Conservation (phyloP, 257 asterid species). For the Lantana camara region DNA sequence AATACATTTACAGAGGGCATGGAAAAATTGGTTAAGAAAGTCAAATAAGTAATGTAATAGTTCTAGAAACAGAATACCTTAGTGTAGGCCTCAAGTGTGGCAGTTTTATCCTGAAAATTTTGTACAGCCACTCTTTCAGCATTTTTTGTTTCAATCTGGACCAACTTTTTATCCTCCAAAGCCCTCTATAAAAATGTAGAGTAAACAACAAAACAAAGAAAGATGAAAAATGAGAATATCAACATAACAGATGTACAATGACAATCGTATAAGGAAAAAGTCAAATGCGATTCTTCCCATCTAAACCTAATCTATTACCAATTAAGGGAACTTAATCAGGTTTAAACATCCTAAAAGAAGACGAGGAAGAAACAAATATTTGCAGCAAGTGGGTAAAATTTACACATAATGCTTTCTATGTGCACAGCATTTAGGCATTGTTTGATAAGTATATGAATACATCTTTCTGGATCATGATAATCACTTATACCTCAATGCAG, state of each 20-base stretch:
- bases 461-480: neutral
- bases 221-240: conserved; percentile 5
- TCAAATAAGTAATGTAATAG: conserved; percentile 1
- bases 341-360: neutral
- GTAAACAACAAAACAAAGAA: neutral
- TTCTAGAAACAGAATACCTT: conserved; percentile 51
- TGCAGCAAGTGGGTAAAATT: neutral
- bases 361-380: neutral
- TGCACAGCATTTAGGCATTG: neutral
- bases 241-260: neutral
- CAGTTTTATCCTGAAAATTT: conserved; percentile 67
- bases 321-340: neutral
- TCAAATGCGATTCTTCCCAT: conserved; percentile 15
- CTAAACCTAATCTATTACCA: conserved; percentile 1
- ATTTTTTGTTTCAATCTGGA: conserved; percentile 58
- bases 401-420: conserved; percentile 11
- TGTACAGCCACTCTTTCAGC: conserved; percentile 79
- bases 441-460: neutral
- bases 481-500: conserved; percentile 8
- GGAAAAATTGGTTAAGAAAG: neutral
- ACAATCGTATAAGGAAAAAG: neutral
- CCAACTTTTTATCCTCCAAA: conserved; percentile 65
- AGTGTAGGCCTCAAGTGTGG: conserved; percentile 67
- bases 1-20: conserved; percentile 8
- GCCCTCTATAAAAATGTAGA: conserved; percentile 53